These are phyloP conservation scores for Psilocybe cubensis DNA, from an alignment of 768 basidiomycete species.

Conservation along the genomic window DNA sequence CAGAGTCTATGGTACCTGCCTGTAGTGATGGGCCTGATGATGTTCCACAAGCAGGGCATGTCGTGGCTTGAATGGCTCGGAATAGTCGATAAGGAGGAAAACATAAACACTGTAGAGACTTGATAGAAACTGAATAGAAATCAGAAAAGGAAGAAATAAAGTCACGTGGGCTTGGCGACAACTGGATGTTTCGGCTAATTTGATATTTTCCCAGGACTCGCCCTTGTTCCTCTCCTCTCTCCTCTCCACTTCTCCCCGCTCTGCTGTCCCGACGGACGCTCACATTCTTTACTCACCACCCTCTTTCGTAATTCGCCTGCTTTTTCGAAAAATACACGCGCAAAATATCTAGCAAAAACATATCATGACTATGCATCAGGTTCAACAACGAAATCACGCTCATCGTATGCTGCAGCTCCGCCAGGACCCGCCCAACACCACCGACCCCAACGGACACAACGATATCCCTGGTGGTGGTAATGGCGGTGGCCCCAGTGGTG, in stretches of 20 bases:
- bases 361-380: conserved; percentile 21
- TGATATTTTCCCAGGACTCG: conserved; percentile 15
- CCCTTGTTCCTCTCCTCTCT: conserved; percentile 16
- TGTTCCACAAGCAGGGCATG: conserved; percentile 90
- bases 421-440: conserved; percentile 11
- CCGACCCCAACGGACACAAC: neutral
- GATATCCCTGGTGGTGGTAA: neutral
- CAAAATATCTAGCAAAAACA: neutral
- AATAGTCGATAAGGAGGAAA: conserved; percentile 30
- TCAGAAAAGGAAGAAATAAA: neutral
- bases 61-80: conserved; percentile 75
- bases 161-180: conserved; percentile 21
- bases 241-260: conserved; percentile 7
- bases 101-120: too few species aligned
- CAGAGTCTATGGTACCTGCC: conserved; percentile 91
- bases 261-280: conserved; percentile 10
- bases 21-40: conserved; percentile 87
- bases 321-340: neutral
- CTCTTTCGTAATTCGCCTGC: conserved; percentile 15
- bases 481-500: neutral
- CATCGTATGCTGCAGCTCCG: conserved; percentile 31
- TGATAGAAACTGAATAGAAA: conserved; percentile 3
- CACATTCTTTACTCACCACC: conserved; percentile 28
- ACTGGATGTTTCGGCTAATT: conserved; percentile 11
- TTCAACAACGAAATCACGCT: conserved; percentile 28